Evolutionary conservation across 805 yeast species (phyloP), one percentile per base, ranked within the genome.

Genomic region (Ogataea allantospora): DNA sequence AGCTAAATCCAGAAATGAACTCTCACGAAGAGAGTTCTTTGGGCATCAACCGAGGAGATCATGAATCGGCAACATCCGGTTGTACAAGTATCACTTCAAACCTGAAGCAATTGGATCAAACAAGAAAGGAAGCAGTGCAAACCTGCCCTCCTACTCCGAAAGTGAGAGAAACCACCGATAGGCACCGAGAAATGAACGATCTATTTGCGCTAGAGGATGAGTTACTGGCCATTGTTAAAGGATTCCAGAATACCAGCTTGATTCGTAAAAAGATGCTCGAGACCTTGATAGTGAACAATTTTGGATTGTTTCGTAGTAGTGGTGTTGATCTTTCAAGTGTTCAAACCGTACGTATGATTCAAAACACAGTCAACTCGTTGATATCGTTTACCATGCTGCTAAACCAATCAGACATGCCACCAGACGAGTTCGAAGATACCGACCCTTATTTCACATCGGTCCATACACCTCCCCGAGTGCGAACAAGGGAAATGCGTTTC

Each of bases 331-430:
- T 42, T 3, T 53, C 61, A 1, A 48, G 59, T 9, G 30, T 53
- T 5, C 47, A 45, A 6, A 33, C 63, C 3, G 58, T 55, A 32
- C 47, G 58, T n/a, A 52, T 50, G 35, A 55, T 65, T 49, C 70
- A 66, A 38, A 50, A 38, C 10, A 38, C 62, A 22, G 59, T 66
- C 3, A 50, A 55, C 23, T 40, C 64, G 0, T 36, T 65, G 30
- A 59, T 67, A 5, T 52, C 60, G 7, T 42, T 63, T 33, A 53
- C 64, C 10, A 57, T 63, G 55, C 45, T 50, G 21, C 27, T 43
- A 29, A 37, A 23, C 28, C 35, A 35, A 27, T 15, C 42, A 13
- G 44, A 43, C 27, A 37, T 32, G 27, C 38, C 41, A 7, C 19
- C 23, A 7, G 48, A 40, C 33, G 52, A 51, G 33, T 40, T 32